Evolutionary conservation across 306 rosid species (phyloP), one percentile per base, ranked within the genome.

Genomic region (Parietaria judaica): DNA sequence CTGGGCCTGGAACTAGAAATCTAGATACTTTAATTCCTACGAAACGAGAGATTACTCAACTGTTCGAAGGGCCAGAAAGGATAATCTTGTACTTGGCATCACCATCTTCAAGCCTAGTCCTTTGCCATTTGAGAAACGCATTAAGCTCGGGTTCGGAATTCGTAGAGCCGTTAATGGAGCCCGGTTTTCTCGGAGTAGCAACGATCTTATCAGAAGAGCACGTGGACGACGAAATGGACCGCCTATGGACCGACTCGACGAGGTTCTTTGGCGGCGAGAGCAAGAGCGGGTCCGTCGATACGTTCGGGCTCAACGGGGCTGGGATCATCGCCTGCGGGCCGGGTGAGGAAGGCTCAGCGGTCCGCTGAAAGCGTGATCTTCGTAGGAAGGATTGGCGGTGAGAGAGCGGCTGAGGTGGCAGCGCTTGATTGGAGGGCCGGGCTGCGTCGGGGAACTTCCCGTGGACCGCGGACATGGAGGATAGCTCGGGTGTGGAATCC

Each of bases 191-290:
- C 50, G 56, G 57, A 57, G 61, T 79, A 9, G 64, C 34, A 7
- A 54, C 65, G 15, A 70, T 52, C 66, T 70, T 78, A 60, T 79
- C 84, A 37, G 51, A 36, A 14, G 85, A 90, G 66, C 90, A 87
- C 0, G 96, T 80, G 4, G 96, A 75, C 51, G 91, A 78, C 0
- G 81, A 76, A 34, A 83, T 67, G 4, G 89, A 73, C 69, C 89
- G 72, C 60, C 87, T 63, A 14, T 80, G 81, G 39, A 83, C 81
- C 0, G 87, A 81, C 45, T 86, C 75, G 8, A 82, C 76, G 0
- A 85, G 81, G 5, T 76, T 81, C 67, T 74, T 87, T 7, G 97
- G 97, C 13, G 97, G 94, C 0, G 97, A 90, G 9, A 90, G 45
- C 63, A 80, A 46, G 11, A 15, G 60, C 16, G 54, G 58, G 13